These are phyloP conservation scores for Tylopilus sp. DNA, from an alignment of 768 basidiomycete species.

Conservation along the genomic window DNA sequence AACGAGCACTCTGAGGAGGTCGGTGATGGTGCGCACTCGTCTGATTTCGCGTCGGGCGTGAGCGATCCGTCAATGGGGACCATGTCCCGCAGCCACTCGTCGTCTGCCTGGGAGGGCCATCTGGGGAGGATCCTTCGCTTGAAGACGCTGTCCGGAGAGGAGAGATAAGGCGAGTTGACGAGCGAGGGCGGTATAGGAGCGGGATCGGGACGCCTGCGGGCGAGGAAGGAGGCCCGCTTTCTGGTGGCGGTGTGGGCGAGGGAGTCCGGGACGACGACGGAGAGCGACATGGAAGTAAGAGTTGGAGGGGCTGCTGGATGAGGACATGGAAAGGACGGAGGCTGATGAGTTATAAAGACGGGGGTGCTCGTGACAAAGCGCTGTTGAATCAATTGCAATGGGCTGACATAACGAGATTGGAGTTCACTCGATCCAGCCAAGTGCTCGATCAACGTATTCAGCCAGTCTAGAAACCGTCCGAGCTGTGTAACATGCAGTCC, in stretches of 20 bases:
- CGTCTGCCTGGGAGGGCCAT: conserved; percentile 48
- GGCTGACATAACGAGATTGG: conserved; percentile 26
- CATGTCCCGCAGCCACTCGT: conserved; percentile 64
- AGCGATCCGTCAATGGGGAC: conserved; percentile 36
- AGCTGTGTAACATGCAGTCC: conserved; percentile 16
- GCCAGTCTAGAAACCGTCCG: conserved; percentile 20
- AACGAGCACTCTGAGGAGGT: conserved; percentile 22
- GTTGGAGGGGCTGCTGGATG: conserved; percentile 7
- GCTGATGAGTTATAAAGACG: conserved; percentile 14
- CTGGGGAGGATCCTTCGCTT: conserved; percentile 35
- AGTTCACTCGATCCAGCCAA: conserved; percentile 11
- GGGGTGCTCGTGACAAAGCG: conserved; percentile 24
- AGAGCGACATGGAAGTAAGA: conserved; percentile 13
- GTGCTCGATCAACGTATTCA: conserved; percentile 21
- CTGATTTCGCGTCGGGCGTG: conserved; percentile 19
- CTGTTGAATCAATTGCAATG: conserved; percentile 5
- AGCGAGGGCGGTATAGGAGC: conserved; percentile 61
- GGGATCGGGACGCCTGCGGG: conserved; percentile 28
- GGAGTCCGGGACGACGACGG: conserved; percentile 13
- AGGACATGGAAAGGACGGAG: not conserved
- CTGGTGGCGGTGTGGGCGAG: conserved; percentile 2
- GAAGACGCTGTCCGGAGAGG: conserved; percentile 48
- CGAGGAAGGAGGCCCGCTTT: conserved; percentile 20
- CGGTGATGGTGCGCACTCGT: conserved; percentile 14
- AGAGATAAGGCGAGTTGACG: conserved; percentile 51